Evolutionary conservation across 345 rosid species (phyloP), one percentile per base, ranked within the genome.

Genomic region (Alliaria petiolata): DNA sequence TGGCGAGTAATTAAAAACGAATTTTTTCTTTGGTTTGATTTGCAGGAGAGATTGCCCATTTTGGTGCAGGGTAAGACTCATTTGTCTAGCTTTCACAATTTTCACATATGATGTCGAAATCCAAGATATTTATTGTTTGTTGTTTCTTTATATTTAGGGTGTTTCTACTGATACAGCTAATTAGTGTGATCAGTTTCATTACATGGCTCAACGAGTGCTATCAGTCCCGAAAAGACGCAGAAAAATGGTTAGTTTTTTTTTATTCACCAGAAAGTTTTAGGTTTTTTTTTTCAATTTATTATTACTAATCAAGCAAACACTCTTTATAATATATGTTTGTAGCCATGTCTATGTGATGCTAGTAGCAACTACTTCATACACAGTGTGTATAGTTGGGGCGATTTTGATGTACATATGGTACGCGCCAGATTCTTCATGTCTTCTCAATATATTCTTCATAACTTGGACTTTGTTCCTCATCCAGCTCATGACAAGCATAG

Each of bases 321-420:
- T 31, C 63, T 68, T 74, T 26, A 28, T 28, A 52, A 28, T 22
- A 22, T 53, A 22, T 73, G 35, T 72, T 22, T 83, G 83, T 87
- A 91, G 98, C 83, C 95, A 70, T 68, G 70, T 91, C 54, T 87
- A 85, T 74, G 92, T 76, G 79, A 89, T 91, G 91, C 60, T 89
- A 60, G 42, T 84, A 57, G 83, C 98, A 68, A 84, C 96, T 7
- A 36, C 69, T 44, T 80, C 96, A 69, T 93, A 93, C 78, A 79
- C 90, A 51, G 69, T 85, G 34, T 86, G 97, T 82, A 77, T 93
- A 15, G 77, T 83, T 36, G 97, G 98, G 76, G 81, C 89, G 81
- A 84, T 89, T 34, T 57, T 91, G 85, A 91, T 91, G 96, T 93
- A 91, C 86, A 87, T 93, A 54, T 93, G 97, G 98, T 93, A 93